Evolutionary conservation across 495 filamentous ascomycete species (phyloP).

Genomic region (Podospora fimiseda): DNA sequence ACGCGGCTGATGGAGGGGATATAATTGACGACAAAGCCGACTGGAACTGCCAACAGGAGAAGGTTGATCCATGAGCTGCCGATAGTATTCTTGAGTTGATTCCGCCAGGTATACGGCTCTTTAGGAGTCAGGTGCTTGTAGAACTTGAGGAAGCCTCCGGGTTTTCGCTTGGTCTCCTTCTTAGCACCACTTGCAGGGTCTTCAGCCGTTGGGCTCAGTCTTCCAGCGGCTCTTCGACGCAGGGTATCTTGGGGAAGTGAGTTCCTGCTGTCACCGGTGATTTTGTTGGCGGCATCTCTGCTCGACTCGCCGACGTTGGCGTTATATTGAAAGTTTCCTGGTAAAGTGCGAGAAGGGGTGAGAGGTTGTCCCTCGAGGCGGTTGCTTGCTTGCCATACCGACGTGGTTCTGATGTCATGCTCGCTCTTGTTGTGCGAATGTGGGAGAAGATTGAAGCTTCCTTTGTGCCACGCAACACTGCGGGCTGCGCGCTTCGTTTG

Average conservation of each 20-base stretch:
- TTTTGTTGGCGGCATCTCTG: background rate
- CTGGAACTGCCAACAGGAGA: slow-evolving; percentile 69
- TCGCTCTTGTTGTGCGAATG: background rate
- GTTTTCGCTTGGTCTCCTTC: slow-evolving; percentile 28
- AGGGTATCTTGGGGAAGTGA: background rate
- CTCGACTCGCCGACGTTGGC: slow-evolving; percentile 1
- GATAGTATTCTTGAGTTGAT: slow-evolving; percentile 64
- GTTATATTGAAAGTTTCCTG: background rate
- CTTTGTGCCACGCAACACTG: slow-evolving; percentile 3
- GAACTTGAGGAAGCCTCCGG: slow-evolving; percentile 28
- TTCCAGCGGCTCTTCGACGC: background rate
- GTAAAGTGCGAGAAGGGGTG: background rate
- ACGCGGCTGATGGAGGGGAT: slow-evolving; percentile 47
- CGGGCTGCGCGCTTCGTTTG: slow-evolving; percentile 2
- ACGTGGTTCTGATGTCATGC: background rate
- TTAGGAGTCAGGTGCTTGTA: slow-evolving; percentile 40
- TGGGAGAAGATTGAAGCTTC: background rate
- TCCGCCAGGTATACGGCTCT: slow-evolving; percentile 54
- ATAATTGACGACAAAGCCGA: slow-evolving; percentile 68
- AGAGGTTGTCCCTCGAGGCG: slow-evolving; percentile 6
- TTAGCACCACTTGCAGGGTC: background rate
- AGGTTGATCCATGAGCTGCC: slow-evolving; percentile 82
- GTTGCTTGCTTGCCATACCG: background rate
- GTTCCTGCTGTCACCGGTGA: background rate
- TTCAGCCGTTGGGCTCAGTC: background rate